Percentiles rank a stretch among this genome's conserved stretches.
Evolutionary conservation across 129 eudicot genomes (phyloP).

Genomic region (Flaveria sonorensis): DNA sequence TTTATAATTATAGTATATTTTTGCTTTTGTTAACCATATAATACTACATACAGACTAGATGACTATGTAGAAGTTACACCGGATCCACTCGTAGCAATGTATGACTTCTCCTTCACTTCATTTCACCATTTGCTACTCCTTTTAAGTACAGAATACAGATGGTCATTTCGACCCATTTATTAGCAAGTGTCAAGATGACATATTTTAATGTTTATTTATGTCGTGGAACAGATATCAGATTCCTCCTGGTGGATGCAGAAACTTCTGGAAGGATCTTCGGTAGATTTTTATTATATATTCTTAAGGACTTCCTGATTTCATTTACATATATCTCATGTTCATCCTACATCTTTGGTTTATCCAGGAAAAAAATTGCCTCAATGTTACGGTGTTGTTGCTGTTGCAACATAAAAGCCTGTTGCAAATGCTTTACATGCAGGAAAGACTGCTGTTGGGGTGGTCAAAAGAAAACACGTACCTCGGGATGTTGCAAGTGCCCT

Average conservation of each 20-base stretch:
- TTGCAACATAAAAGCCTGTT: constrained; percentile 1
- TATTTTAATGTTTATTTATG: not conserved
- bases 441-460: constrained; percentile 6
- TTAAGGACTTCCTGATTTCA: not conserved
- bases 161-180: not conserved
- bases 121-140: not conserved
- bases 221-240: constrained; percentile 22
- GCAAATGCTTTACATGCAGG: not conserved
- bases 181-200: not conserved
- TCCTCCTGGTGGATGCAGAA: constrained; percentile 16
- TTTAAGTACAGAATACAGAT: not conserved
- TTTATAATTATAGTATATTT: not conserved
- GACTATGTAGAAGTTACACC: constrained; percentile 38
- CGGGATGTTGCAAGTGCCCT: constrained; percentile 28
- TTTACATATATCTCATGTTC: not conserved
- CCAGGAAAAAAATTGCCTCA: constrained; percentile 25
- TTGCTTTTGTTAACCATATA: constrained; percentile 3
- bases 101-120: constrained; percentile 20
- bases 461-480: not conserved
- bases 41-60: constrained; percentile 27
- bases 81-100: constrained; percentile 39
- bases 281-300: not conserved
- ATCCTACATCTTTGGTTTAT: constrained; percentile 14
- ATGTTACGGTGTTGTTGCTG: constrained; percentile 25
- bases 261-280: constrained; percentile 31